phyloP scores from a whole-genome alignment of 2,329 filamentous ascomycete genomes.

The Dothideomycetes sp. region DNA sequence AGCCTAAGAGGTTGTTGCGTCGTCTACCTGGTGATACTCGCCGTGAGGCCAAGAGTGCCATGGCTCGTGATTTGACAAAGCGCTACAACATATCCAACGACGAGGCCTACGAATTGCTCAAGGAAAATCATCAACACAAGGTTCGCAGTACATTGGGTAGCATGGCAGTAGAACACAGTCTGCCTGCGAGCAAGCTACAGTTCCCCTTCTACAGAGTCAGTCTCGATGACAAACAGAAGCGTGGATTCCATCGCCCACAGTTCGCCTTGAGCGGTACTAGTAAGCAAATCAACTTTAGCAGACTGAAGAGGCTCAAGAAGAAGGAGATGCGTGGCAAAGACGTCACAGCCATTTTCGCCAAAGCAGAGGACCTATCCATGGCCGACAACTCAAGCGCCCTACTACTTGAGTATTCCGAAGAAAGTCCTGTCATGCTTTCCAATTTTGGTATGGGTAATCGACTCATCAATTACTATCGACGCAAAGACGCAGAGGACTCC shows the following conservation, averaged over 20 bases:
- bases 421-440: constrained; percentile 81
- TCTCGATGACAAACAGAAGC: constrained; percentile 59
- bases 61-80: constrained; percentile 63
- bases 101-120: constrained; percentile 86
- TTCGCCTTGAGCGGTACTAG: constrained; percentile 51
- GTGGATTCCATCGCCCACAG: constrained; percentile 76
- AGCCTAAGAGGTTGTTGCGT: constrained; percentile 46
- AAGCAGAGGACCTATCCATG: constrained; percentile 73
- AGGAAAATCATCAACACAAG: constrained; percentile 95
- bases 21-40: constrained; percentile 46
- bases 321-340: constrained; percentile 75
- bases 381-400: constrained; percentile 82
- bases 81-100: constrained; percentile 97
- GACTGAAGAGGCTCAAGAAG: constrained; percentile 64
- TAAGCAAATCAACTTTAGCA: constrained; percentile 62
- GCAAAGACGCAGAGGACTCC: constrained; percentile 69
- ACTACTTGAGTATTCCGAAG: constrained; percentile 91
- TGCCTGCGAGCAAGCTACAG: constrained; percentile 82
- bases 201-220: constrained; percentile 95
- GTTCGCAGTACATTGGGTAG: constrained; percentile 86
- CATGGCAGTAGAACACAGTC: constrained; percentile 85
- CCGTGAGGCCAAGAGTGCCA: constrained; percentile 58
- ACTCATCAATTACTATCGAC: constrained; percentile 92
- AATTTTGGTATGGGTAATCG: constrained; percentile 97
- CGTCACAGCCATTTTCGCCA: constrained; percentile 67